Percentiles rank a stretch among this genome's conserved stretches.
Evolutionary conservation across 495 filamentous ascomycete species (phyloP).

Genomic region (Penicillium antarcticum): DNA sequence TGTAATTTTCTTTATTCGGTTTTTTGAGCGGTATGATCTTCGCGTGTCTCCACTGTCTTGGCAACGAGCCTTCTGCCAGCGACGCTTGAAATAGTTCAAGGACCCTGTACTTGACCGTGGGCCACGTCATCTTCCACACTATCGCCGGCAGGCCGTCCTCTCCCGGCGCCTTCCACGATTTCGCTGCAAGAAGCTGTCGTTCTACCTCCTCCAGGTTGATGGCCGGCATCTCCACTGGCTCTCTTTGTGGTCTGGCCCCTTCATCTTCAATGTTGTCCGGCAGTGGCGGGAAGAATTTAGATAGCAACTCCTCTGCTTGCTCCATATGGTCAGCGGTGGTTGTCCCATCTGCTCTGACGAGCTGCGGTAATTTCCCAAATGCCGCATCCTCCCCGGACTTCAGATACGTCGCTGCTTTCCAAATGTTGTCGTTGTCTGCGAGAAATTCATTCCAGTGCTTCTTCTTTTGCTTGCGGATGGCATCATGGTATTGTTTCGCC

Average conservation of each 20-base stretch:
- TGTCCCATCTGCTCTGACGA: conserved; percentile 12
- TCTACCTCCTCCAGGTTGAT: conserved; percentile 21
- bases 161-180: conserved; percentile 18
- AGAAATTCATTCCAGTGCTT: conserved; percentile 24
- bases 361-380: conserved; percentile 14
- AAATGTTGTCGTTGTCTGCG: conserved; percentile 20
- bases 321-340: conserved; percentile 14
- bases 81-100: conserved; percentile 16
- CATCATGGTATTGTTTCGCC: conserved; percentile 20
- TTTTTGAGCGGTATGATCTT: conserved; percentile 16
- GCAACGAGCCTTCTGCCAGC: conserved; percentile 4
- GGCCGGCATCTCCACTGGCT: conserved; percentile 11
- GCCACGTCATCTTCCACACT: conserved; percentile 23
- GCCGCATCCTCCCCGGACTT: conserved; percentile 16
- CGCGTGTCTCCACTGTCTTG: no score
- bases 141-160: conserved; percentile 24
- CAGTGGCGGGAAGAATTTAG: conserved; percentile 27
- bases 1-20: conserved; percentile 21
- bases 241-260: conserved; percentile 16
- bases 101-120: conserved; percentile 21
- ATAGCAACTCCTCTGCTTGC: conserved; percentile 17
- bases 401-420: conserved; percentile 20
- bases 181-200: conserved; percentile 10
- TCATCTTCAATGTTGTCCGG: conserved; percentile 16
- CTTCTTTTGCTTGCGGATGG: conserved; percentile 22